Evolutionary conservation across 768 basidiomycete species (phyloP).

Genomic region (Termitomyces bulborhizus): DNA sequence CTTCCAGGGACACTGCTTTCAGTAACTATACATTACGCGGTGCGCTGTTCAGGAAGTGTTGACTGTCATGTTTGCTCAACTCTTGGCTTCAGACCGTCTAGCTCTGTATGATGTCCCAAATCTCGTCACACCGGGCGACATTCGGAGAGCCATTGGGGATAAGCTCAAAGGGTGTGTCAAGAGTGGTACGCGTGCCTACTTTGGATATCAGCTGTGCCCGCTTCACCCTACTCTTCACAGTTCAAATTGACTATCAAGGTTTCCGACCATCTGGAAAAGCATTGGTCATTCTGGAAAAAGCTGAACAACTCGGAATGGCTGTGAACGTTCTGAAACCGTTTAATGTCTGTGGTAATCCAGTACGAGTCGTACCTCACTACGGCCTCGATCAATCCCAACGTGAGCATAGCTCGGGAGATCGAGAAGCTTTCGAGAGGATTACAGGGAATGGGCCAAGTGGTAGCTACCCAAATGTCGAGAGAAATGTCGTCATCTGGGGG

Average conservation of each 20-base stretch:
- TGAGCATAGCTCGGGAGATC: too few species aligned
- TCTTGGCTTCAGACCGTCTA: constrained; percentile 3
- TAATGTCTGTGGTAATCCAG: constrained; percentile 37
- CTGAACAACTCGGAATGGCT: constrained; percentile 36
- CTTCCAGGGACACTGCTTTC: background rate
- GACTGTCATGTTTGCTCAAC: background rate
- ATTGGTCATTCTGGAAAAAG: constrained; percentile 45
- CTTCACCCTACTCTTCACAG: constrained; percentile 24
- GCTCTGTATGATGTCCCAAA: constrained; percentile 4
- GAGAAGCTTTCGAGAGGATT: background rate
- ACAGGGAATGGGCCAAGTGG: constrained; percentile 45
- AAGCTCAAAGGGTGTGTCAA: constrained; percentile 1
- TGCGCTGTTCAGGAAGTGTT: background rate
- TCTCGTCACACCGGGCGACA: constrained; percentile 8
- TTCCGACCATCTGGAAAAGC: constrained; percentile 59
- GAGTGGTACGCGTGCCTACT: constrained; percentile 28
- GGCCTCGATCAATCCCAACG: constrained; percentile 7
- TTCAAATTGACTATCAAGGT: constrained; percentile 51
- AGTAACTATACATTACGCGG: background rate
- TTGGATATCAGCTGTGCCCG: background rate
- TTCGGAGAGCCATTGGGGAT: constrained; percentile 6
- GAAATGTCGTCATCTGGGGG: constrained; percentile 54
- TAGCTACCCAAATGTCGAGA: constrained; percentile 41
- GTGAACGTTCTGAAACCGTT: constrained; percentile 35
- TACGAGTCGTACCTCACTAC: constrained; percentile 27